These are phyloP conservation scores for Fusarium sp. DNA, from an alignment of 2,329 filamentous ascomycete genomes.

Conservation along the genomic window DNA sequence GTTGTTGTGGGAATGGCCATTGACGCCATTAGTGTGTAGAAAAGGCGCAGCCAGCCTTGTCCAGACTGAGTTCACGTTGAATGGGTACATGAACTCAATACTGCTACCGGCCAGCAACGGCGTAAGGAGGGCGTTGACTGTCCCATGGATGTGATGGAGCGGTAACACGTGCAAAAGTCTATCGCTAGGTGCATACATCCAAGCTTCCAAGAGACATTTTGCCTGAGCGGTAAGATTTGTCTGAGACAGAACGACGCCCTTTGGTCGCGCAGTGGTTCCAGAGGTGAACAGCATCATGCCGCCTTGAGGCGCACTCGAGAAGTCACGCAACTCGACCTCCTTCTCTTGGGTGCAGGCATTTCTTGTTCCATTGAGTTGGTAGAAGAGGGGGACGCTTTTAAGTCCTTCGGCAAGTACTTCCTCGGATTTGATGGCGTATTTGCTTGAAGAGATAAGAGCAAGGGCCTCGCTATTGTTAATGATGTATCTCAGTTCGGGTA, in stretches of 20 bases:
- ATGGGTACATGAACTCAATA: slow-evolving; percentile 95
- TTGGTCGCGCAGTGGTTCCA: slow-evolving; percentile 93
- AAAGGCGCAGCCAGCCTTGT: slow-evolving; percentile 85
- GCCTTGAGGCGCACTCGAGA: slow-evolving; percentile 65
- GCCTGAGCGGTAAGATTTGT: slow-evolving; percentile 86
- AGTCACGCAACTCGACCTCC: slow-evolving; percentile 65
- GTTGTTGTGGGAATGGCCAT: slow-evolving; percentile 46
- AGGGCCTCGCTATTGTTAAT: slow-evolving; percentile 85
- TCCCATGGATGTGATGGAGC: slow-evolving; percentile 96
- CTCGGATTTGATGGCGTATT: slow-evolving; percentile 79
- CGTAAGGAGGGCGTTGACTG: slow-evolving; percentile 89
- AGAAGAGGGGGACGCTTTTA: slow-evolving; percentile 69
- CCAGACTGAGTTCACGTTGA: slow-evolving; percentile 90
- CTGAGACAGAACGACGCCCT: slow-evolving; percentile 90
- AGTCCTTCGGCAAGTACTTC: slow-evolving; percentile 79
- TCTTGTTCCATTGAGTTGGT: slow-evolving; percentile 77
- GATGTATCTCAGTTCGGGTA: slow-evolving; percentile 89
- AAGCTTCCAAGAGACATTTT: slow-evolving; percentile 82
- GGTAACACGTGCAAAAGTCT: slow-evolving; percentile 91
- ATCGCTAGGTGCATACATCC: slow-evolving; percentile 84
- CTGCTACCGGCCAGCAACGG: slow-evolving; percentile 88
- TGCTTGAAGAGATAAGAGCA: slow-evolving; percentile 82
- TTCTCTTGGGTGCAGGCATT: slow-evolving; percentile 64
- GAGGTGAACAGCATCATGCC: slow-evolving; percentile 99
- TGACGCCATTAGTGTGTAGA: slow-evolving; percentile 55